phyloP scores from a whole-genome alignment of 495 filamentous ascomycete genomes.

The Daldinia loculata region DNA sequence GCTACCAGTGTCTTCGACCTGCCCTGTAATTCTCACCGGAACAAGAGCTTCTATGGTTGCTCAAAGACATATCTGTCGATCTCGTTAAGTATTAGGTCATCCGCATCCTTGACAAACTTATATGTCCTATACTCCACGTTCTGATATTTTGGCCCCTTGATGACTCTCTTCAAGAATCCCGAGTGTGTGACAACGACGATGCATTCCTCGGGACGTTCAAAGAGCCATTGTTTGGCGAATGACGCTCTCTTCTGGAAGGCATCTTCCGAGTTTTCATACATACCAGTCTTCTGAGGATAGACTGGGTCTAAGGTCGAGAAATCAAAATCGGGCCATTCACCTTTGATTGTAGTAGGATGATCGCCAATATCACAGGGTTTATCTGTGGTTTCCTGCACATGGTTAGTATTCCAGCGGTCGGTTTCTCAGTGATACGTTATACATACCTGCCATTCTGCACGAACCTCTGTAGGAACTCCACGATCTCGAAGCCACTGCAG shows the following conservation, averaged over 20 bases:
- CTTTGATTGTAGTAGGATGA: conserved; percentile 43
- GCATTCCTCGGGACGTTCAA: conserved; percentile 58
- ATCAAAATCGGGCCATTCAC: conserved; percentile 57
- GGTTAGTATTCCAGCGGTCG: neutral
- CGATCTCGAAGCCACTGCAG: conserved; percentile 56
- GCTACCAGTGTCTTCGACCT: neutral
- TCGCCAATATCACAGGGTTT: conserved; percentile 63
- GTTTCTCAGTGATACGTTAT: neutral
- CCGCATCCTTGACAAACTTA: conserved; percentile 49
- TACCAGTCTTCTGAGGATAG: conserved; percentile 57
- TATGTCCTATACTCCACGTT: conserved; percentile 63
- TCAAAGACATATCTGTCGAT: conserved; percentile 13
- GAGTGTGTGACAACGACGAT: conserved; percentile 63
- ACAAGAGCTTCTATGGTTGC: neutral
- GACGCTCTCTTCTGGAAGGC: conserved; percentile 54
- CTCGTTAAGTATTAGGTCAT: conserved; percentile 47
- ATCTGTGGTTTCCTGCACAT: conserved; percentile 57
- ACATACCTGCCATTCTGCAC: conserved; percentile 60
- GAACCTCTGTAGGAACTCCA: conserved; percentile 53
- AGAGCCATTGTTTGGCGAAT: conserved; percentile 53
- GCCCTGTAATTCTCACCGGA: neutral
- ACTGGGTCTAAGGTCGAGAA: conserved; percentile 56
- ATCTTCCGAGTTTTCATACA: conserved; percentile 54
- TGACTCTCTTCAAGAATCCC: conserved; percentile 56
- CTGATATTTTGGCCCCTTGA: conserved; percentile 46